Conservation (phyloP, 192 early-diverging fungal genomes). For the Ambispora gerdemannii region DNA sequence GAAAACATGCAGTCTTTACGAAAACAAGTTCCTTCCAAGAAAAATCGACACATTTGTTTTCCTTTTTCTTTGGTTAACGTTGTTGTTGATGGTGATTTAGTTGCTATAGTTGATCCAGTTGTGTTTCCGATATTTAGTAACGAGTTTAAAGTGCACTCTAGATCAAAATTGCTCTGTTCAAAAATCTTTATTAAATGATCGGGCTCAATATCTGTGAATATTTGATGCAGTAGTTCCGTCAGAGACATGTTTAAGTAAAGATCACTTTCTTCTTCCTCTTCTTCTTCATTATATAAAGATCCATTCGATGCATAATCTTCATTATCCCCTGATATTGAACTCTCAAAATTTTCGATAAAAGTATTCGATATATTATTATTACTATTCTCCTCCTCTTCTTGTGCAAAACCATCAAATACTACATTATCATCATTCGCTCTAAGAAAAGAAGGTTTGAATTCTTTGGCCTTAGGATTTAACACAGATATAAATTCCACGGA, state of each 20-base stretch:
- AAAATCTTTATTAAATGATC: neutral
- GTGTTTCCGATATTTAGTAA: neutral
- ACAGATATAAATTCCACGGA: neutral
- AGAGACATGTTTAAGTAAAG: neutral
- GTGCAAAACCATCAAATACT: no score
- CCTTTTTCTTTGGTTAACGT: neutral
- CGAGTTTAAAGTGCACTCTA: neutral
- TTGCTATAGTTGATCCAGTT: neutral
- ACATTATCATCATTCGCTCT: no score
- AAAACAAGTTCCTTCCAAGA: slow-evolving; percentile 53
- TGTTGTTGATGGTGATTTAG: neutral
- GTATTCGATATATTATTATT: no score
- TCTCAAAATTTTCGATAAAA: neutral
- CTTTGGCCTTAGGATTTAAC: neutral
- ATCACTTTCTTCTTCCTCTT: neutral
- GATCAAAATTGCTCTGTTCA: slow-evolving; percentile 8
- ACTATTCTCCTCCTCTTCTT: no score
- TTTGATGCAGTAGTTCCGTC: neutral
- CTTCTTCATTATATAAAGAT: no score
- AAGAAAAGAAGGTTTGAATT: neutral
- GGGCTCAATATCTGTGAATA: neutral
- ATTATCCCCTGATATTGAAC: slow-evolving; percentile 2
- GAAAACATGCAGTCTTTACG: slow-evolving; percentile 56
- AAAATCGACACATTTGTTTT: slow-evolving; percentile 50
- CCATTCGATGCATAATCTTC: slow-evolving; percentile 9